Conservation (phyloP, 1,284 basidiomycete genomes). For the Ceratorhiza oryzae-sativae region DNA sequence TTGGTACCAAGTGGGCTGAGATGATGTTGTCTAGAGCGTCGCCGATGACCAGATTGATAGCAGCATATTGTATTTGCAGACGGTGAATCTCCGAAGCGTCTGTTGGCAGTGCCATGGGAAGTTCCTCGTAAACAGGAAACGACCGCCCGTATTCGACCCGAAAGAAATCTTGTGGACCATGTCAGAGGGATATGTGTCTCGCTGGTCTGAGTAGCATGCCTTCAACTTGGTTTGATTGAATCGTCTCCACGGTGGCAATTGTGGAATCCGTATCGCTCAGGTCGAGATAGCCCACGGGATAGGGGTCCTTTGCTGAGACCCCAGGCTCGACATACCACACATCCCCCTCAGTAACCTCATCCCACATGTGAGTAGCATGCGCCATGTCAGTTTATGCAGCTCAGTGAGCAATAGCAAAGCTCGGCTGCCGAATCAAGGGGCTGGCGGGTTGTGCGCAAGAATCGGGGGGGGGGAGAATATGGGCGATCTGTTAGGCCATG, state of each 20-base stretch:
- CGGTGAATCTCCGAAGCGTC: constrained; percentile 36
- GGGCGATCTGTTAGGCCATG: not conserved
- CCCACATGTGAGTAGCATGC: not conserved
- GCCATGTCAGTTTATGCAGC: not conserved
- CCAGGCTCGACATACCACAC: constrained; percentile 20
- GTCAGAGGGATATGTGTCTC: too few relatives aligned
- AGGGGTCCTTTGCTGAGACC: not conserved
- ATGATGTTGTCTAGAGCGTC: constrained; percentile 1
- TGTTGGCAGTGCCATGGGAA: constrained; percentile 37
- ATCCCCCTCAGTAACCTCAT: constrained; percentile 1
- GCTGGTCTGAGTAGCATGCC: not conserved
- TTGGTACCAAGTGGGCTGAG: not conserved
- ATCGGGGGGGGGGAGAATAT: not conserved
- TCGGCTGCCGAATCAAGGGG: not conserved
- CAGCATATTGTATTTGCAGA: constrained; percentile 34
- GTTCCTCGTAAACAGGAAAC: constrained; percentile 39
- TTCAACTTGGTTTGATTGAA: not conserved
- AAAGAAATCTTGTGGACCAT: constrained; percentile 37
- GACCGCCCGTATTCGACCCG: constrained; percentile 39
- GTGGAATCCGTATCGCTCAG: constrained; percentile 9
- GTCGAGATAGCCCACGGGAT: not conserved
- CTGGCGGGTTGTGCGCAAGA: not conserved
- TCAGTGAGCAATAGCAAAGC: not conserved
- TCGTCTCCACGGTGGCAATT: not conserved
- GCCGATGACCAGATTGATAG: constrained; percentile 38